These are phyloP conservation scores for Xylariaceae sp. DNA, from an alignment of 2,329 filamentous ascomycete genomes.

Conservation along the genomic window DNA sequence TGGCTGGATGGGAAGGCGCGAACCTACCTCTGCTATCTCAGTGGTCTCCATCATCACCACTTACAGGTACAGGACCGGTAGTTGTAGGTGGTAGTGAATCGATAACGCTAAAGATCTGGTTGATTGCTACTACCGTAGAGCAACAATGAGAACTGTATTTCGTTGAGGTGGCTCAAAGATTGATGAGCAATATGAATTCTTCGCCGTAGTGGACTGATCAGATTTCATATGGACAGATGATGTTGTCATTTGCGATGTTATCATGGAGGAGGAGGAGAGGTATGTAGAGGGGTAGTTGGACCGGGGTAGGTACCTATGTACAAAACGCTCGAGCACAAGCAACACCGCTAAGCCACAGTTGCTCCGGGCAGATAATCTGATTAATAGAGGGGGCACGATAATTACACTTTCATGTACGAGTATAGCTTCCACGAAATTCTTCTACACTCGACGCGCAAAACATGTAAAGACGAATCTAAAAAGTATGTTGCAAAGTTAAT, in stretches of 20 bases:
- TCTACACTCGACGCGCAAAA: too few relatives aligned
- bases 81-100: too few relatives aligned
- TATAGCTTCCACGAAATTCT: too few relatives aligned
- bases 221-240: background rate
- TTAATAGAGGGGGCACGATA: too few relatives aligned
- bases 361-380: too few relatives aligned
- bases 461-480: too few relatives aligned
- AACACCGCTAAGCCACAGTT: too few relatives aligned
- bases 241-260: background rate
- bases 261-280: background rate
- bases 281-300: background rate
- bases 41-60: constrained; percentile 18
- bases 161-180: background rate
- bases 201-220: background rate
- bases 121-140: background rate
- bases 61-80: background rate
- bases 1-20: background rate
- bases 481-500: too few relatives aligned
- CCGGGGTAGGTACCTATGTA: too few relatives aligned
- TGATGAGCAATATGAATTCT: background rate
- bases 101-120: background rate
- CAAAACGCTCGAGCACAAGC: too few relatives aligned
- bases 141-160: too few relatives aligned
- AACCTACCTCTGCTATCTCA: constrained; percentile 17
- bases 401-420: too few relatives aligned